Conservation (phyloP, 2,329 filamentous ascomycete genomes). For the Alternaria atra region DNA sequence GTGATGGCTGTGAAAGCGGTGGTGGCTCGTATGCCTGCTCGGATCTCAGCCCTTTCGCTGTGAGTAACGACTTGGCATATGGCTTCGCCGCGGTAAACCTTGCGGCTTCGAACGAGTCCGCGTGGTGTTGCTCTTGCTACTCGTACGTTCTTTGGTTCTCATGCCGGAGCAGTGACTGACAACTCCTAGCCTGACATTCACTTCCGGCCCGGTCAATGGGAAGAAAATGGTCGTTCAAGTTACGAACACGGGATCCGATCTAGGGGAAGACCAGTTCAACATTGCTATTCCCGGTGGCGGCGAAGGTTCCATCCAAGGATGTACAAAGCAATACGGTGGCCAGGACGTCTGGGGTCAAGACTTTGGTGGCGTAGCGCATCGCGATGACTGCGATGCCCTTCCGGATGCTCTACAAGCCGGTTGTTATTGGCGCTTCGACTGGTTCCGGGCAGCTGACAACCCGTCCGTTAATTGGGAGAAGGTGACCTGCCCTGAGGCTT, state of each 20-base stretch:
- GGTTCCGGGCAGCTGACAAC: conserved; percentile 68
- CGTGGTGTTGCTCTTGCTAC: conserved; percentile 73
- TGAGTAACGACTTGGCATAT: conserved; percentile 64
- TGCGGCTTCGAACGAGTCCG: conserved; percentile 61
- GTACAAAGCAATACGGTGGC: conserved; percentile 58
- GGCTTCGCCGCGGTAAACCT: conserved; percentile 71
- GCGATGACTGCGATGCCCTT: conserved; percentile 62
- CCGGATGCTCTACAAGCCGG: conserved; percentile 64
- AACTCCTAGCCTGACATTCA: conserved; percentile 61
- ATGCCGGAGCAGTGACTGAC: conserved; percentile 10
- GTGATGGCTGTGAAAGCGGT: conserved; percentile 62
- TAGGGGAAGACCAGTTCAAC: conserved; percentile 48
- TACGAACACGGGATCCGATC: conserved; percentile 64
- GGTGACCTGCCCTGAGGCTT: conserved; percentile 63
- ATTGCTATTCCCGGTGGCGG: conserved; percentile 49
- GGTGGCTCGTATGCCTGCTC: conserved; percentile 62
- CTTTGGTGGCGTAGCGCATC: conserved; percentile 66
- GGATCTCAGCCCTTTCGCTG: conserved; percentile 67
- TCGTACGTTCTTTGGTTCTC: conserved; percentile 44
- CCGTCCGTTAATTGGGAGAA: conserved; percentile 64
- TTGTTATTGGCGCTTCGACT: conserved; percentile 72
- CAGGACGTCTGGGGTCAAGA: conserved; percentile 63
- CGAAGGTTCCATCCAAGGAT: conserved; percentile 49
- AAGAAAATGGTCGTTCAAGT: conserved; percentile 72
- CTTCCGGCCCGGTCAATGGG: conserved; percentile 62